phyloP scores from a whole-genome alignment of 2,329 filamentous ascomycete species.

The Byssochlamys sp. region DNA sequence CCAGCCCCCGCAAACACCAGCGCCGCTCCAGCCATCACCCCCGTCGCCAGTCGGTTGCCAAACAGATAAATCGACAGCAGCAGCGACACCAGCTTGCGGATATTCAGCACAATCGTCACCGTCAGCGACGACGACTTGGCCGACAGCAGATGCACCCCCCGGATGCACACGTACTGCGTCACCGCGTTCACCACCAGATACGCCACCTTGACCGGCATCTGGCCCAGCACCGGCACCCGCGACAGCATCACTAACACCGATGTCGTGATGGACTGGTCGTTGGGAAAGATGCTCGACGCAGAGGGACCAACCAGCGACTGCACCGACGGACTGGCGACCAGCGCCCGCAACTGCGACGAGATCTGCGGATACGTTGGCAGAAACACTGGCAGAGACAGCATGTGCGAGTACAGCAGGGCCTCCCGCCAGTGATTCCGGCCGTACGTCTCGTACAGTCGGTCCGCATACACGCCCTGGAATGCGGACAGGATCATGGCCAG shows the following conservation, averaged over 20 bases:
- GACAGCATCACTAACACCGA: slow-evolving; percentile 17
- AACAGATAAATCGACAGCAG: slow-evolving; percentile 89
- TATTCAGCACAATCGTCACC: slow-evolving; percentile 91
- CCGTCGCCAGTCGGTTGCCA: slow-evolving; percentile 66
- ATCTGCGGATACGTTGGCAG: slow-evolving; percentile 28
- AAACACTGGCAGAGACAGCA: slow-evolving; percentile 38
- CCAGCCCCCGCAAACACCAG: slow-evolving; percentile 88
- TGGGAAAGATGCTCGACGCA: too few relatives aligned
- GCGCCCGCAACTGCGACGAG: slow-evolving; percentile 24
- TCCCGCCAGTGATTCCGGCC: slow-evolving; percentile 81
- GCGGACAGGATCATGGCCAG: slow-evolving; percentile 82
- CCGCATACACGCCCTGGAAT: slow-evolving; percentile 89
- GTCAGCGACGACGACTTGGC: slow-evolving; percentile 83
- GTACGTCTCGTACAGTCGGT: slow-evolving; percentile 76
- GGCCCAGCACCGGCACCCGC: slow-evolving; percentile 14
- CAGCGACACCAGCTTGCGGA: slow-evolving; percentile 85
- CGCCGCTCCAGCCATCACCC: slow-evolving; percentile 69
- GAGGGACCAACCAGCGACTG: slow-evolving; percentile 7
- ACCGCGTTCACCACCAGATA: slow-evolving; percentile 49
- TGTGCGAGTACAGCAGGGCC: slow-evolving; percentile 84
- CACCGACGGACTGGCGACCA: slow-evolving; percentile 26
- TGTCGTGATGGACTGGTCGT: slow-evolving; percentile 38
- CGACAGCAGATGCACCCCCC: slow-evolving; percentile 87
- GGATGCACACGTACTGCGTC: slow-evolving; percentile 90
- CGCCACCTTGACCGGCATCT: slow-evolving; percentile 26